A percentile compares a stretch with the other conserved stretches of the same genome.
Evolutionary conservation across 371 early-diverging fungal species (phyloP).

Genomic region (Mortierella sp.): DNA sequence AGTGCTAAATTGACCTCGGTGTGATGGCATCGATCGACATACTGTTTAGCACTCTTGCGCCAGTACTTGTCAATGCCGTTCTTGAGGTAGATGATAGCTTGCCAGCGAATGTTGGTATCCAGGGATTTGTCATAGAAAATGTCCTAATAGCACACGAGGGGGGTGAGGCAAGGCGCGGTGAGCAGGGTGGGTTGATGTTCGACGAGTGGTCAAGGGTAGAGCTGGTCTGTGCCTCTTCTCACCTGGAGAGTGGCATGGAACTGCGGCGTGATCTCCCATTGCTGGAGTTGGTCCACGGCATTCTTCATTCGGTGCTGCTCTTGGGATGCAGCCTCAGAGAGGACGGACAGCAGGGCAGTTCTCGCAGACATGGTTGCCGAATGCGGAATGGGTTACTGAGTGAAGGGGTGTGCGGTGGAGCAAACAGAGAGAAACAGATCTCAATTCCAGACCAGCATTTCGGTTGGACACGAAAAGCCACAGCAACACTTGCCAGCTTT

Average conservation of each 20-base stretch:
- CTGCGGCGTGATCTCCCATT: conserved; percentile 79
- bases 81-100: conserved; percentile 86
- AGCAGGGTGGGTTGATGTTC: background rate
- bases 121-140: conserved; percentile 78
- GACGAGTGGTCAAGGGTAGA: background rate
- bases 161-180: background rate
- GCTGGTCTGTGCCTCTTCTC: background rate
- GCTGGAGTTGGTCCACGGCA: conserved; percentile 78
- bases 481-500: background rate
- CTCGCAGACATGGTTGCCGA: conserved; percentile 61
- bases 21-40: conserved; percentile 22
- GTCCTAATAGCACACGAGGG: conserved; percentile 58
- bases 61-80: conserved; percentile 92
- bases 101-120: conserved; percentile 75
- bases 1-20: too few relatives aligned
- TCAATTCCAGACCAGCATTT: too few relatives aligned
- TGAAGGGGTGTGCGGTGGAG: background rate
- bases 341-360: conserved; percentile 63
- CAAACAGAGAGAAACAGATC: background rate
- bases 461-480: conserved; percentile 10
- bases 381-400: background rate
- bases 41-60: conserved; percentile 84
- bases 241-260: conserved; percentile 83
- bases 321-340: conserved; percentile 77
- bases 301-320: conserved; percentile 68